Evolutionary conservation across 805 yeast species (phyloP), one percentile per base, ranked within the genome.

Genomic region (Metschnikowia kofuensis): DNA sequence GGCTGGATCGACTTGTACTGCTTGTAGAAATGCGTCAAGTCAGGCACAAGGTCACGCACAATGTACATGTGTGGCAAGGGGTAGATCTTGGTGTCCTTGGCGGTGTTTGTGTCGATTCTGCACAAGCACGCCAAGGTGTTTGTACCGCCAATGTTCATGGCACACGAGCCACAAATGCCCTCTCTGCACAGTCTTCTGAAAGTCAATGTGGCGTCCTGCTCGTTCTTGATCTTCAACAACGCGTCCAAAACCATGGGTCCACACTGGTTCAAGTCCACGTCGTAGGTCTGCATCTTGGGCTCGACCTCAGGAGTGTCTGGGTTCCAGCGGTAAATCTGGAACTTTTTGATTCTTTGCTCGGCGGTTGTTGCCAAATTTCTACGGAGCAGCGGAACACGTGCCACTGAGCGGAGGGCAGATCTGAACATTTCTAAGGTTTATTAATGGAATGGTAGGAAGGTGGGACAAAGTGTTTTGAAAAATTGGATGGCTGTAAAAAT

Each of bases 201-300:
- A 6, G 99, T 94, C 67, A 94, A 81, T 31, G 97, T 88, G 41
- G 97, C 72, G 69, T 94, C 99, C 72, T 89, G 95, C 74, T 94
- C 99, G 70, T 92, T 90, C 74, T 94, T 94, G 72, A 94, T 90
- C 74, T 91, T 91, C 58, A 94, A 71, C 51, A 94, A 72, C 28
- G 98, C 99, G 71, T 94, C 99, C 64, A 94, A 78, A 45, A 94
- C 87, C 99, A 94, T 94, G 49, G 99, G 99, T 55, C 99, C 99
- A 74, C 96, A 89, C 45, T 84, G 75, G 74, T 90, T 86, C 68
- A 94, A 80, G 69, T 94, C 96, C 43, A 94, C 78, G 58, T 88
- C 78, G 74, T 87, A 94, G 54, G 80, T 78, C 72, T 89, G 85
- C 82, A 94, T 79, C 56, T 77, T 75, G 51, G 99, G 99, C 78